A percentile compares a stretch with the other conserved stretches of the same genome.
phyloP scores from a whole-genome alignment of 768 basidiomycete genomes.

The Boletus vinaceobasis region DNA sequence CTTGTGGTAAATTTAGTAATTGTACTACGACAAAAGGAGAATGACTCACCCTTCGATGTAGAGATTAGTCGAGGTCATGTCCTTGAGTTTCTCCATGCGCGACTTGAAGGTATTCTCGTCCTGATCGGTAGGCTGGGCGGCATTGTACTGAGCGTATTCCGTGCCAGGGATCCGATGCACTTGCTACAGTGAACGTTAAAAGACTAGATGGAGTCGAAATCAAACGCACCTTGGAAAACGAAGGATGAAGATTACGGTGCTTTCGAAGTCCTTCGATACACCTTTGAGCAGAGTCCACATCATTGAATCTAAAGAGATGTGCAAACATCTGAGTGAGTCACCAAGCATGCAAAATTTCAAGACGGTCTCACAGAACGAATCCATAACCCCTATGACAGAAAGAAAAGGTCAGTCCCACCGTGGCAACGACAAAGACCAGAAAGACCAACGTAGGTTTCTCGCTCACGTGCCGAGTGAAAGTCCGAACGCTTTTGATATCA shows the following conservation, averaged over 20 bases:
- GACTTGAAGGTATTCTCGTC: slow-evolving; percentile 57
- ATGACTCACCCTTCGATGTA: slow-evolving; percentile 69
- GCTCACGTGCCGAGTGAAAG: slow-evolving; percentile 79
- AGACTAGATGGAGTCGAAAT: not conserved
- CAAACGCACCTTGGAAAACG: slow-evolving; percentile 71
- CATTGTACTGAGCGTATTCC: slow-evolving; percentile 44
- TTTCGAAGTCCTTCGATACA: slow-evolving; percentile 70
- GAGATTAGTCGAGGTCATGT: slow-evolving; percentile 66
- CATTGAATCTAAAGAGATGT: slow-evolving; percentile 52
- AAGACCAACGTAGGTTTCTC: slow-evolving; percentile 54
- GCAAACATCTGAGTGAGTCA: not conserved
- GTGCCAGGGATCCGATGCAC: slow-evolving; percentile 85
- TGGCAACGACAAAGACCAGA: slow-evolving; percentile 4
- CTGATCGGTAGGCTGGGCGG: slow-evolving; percentile 23
- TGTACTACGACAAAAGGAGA: not conserved
- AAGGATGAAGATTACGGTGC: slow-evolving; percentile 78
- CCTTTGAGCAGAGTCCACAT: slow-evolving; percentile 62
- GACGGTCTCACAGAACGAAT: slow-evolving; percentile 64
- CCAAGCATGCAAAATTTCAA: not conserved
- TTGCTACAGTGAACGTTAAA: slow-evolving; percentile 35
- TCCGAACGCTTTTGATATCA: slow-evolving; percentile 70
- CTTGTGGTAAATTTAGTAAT: slow-evolving; percentile 28
- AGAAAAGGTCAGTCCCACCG: not conserved
- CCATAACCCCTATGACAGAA: slow-evolving; percentile 60
- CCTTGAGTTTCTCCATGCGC: slow-evolving; percentile 74